These are phyloP conservation scores for Talaromyces sp. DNA, from an alignment of 2,329 filamentous ascomycete genomes.

Conservation along the genomic window DNA sequence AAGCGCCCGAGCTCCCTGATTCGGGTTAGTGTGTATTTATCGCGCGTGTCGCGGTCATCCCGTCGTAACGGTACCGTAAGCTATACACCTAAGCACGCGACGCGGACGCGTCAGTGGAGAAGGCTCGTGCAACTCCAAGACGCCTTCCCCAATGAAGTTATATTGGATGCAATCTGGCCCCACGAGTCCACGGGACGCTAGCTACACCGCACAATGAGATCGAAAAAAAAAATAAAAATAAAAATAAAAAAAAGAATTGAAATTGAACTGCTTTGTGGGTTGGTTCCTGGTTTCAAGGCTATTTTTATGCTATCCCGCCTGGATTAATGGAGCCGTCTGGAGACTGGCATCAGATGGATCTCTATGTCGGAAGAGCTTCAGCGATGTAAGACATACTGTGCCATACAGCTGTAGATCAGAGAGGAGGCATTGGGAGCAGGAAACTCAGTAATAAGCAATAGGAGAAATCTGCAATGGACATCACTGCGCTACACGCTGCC, in stretches of 20 bases:
- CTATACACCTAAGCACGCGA: not conserved
- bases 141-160: slow-evolving; percentile 7
- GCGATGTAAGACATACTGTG: too few species aligned
- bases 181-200: not conserved
- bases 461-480: slow-evolving; percentile 9
- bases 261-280: slow-evolving; percentile 1
- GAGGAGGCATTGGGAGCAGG: not conserved
- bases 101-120: slow-evolving; percentile 9
- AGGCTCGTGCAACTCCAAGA: not conserved
- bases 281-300: not conserved
- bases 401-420: too few species aligned
- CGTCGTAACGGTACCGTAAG: too few species aligned
- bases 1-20: too few species aligned
- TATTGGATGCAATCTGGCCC: slow-evolving; percentile 6
- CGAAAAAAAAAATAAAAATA: not conserved
- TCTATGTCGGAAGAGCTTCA: too few species aligned
- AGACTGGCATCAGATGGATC: not conserved
- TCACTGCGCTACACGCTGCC: slow-evolving; percentile 3
- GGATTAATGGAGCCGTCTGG: not conserved
- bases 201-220: slow-evolving; percentile 10
- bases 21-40: not conserved
- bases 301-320: not conserved
- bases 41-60: not conserved
- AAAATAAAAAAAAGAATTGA: not conserved
- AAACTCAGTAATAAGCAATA: not conserved